Percentiles rank a stretch among this genome's conserved stretches.
Evolutionary conservation across 805 yeast species (phyloP).

Genomic region (Blastobotrys terrestris): DNA sequence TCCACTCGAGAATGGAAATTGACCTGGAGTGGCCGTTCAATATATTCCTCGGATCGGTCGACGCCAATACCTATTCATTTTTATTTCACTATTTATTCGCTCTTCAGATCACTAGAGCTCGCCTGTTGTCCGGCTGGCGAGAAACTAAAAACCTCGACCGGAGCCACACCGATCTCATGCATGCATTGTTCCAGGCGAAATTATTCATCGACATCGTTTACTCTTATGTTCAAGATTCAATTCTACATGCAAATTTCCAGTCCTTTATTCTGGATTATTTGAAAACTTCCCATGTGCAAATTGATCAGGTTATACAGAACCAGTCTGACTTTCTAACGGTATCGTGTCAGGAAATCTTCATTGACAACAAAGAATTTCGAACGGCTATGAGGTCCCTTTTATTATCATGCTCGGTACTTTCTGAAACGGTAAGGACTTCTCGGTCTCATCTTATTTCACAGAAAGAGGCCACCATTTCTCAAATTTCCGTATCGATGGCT

Average conservation of each 20-base stretch:
- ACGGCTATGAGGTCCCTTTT: conserved; percentile 7
- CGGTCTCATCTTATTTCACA: background rate
- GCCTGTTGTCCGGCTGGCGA: background rate
- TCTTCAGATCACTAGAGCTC: conserved; percentile 4
- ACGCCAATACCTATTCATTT: conserved; percentile 7
- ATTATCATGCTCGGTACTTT: background rate
- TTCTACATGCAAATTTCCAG: conserved; percentile 11
- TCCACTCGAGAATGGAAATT: background rate
- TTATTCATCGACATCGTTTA: conserved; percentile 16
- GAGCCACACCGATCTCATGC: background rate
- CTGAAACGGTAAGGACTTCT: background rate
- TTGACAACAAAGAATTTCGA: conserved; percentile 9
- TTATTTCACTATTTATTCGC: conserved; percentile 12
- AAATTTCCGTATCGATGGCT: background rate
- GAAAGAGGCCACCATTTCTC: background rate
- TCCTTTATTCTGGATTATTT: conserved; percentile 8
- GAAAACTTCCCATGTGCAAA: conserved; percentile 6
- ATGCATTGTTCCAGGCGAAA: conserved; percentile 4
- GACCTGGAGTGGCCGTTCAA: conserved; percentile 22
- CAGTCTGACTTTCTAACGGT: conserved; percentile 5
- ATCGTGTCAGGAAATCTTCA: conserved; percentile 8
- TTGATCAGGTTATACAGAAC: conserved; percentile 7
- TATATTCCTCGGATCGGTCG: conserved; percentile 9
- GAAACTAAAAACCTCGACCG: conserved; percentile 4
- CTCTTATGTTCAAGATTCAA: conserved; percentile 15